phyloP scores from a whole-genome alignment of 179 eudicot species.

The Pouteria campechiana region DNA sequence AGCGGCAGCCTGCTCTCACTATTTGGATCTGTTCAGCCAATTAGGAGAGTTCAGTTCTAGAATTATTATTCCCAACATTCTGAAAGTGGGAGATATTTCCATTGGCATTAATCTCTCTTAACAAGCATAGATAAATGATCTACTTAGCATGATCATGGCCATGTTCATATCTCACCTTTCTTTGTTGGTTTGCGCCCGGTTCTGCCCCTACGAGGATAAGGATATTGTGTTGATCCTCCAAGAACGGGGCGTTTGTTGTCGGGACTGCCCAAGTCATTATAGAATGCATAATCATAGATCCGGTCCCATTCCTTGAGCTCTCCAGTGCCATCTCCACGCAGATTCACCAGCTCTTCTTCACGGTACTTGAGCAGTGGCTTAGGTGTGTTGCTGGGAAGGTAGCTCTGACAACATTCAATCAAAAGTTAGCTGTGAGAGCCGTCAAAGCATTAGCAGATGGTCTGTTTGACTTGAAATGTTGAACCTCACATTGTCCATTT shows the following conservation, averaged over 20 bases:
- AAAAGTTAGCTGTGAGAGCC: no score
- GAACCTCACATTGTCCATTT: no score
- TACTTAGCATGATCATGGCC: no score
- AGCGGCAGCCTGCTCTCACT: slow-evolving; percentile 55
- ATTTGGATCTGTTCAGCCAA: slow-evolving; percentile 40
- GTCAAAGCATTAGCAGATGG: no score
- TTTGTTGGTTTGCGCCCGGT: slow-evolving; percentile 56
- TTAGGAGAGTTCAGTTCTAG: no score
- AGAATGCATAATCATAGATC: slow-evolving; percentile 75
- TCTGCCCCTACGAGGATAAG: slow-evolving; percentile 87
- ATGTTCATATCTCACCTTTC: slow-evolving; percentile 42
- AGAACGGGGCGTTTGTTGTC: slow-evolving; percentile 63
- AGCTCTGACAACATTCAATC: no score
- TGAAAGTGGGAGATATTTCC: no score
- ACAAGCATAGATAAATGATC: no score
- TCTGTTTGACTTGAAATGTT: no score
- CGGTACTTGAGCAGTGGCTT: slow-evolving; percentile 29
- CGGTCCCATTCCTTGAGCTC: slow-evolving; percentile 82
- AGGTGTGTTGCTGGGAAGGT: slow-evolving; percentile 70
- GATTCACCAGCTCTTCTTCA: slow-evolving; percentile 43
- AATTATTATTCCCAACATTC: no score
- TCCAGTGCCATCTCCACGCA: slow-evolving; percentile 67
- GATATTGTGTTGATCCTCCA: slow-evolving; percentile 67
- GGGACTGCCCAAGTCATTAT: slow-evolving; percentile 79
- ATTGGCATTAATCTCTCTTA: no score